Conservation (phyloP, 2,329 filamentous ascomycete genomes). For the Beauveria sp. region DNA sequence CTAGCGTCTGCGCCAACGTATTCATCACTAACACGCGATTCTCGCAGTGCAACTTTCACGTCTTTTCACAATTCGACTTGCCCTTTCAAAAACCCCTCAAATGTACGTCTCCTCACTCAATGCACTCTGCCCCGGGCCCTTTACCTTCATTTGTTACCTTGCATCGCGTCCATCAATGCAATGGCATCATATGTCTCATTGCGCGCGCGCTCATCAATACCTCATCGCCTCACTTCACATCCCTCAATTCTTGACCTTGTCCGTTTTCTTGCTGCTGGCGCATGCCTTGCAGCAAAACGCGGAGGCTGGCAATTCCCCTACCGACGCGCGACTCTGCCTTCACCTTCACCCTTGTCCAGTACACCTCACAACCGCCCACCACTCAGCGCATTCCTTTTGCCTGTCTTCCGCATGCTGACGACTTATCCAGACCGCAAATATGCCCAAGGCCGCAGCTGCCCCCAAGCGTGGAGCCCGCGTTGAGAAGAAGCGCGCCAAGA, state of each 20-base stretch:
- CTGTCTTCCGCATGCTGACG: background rate
- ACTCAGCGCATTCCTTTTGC: background rate
- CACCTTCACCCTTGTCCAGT: slow-evolving; percentile 17
- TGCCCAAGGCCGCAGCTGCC: slow-evolving; percentile 49
- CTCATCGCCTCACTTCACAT: background rate
- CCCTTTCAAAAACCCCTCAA: slow-evolving; percentile 12
- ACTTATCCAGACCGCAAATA: slow-evolving; percentile 30
- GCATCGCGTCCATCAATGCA: background rate
- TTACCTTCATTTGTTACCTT: background rate
- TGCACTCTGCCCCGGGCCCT: background rate
- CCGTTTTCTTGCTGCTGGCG: background rate
- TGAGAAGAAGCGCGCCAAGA: slow-evolving; percentile 50
- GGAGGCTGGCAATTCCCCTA: background rate
- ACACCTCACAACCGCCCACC: background rate
- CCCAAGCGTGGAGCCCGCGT: slow-evolving; percentile 47
- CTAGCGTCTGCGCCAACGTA: background rate
- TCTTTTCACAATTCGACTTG: slow-evolving; percentile 3
- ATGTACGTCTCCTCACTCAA: slow-evolving; percentile 11
- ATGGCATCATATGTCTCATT: background rate
- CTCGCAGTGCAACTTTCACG: slow-evolving; percentile 10
- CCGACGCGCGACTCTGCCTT: background rate
- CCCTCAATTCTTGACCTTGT: background rate
- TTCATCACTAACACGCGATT: slow-evolving; percentile 11
- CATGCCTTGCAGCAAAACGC: background rate
- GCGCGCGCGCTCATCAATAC: background rate